Evolutionary conservation across 352 stramenopile species (phyloP).

Genomic region (Globisporangium ultimum): DNA sequence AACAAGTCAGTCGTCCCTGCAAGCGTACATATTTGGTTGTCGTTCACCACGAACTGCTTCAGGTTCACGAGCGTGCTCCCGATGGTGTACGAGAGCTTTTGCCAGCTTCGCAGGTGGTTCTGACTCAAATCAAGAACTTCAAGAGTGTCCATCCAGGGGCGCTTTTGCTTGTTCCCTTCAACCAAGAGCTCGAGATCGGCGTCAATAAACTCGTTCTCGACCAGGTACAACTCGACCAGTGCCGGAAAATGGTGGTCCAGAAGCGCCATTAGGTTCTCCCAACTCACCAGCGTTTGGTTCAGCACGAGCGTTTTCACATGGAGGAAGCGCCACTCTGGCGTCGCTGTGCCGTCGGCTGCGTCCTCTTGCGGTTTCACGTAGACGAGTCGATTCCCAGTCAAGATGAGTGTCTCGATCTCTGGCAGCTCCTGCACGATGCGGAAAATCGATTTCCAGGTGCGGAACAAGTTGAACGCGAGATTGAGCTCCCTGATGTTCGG

Average conservation of each 20-base stretch:
- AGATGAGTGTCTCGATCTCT: slow-evolving; percentile 62
- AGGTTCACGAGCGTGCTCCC: slow-evolving; percentile 37
- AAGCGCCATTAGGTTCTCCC: slow-evolving; percentile 30
- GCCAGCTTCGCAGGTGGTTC: slow-evolving; percentile 57
- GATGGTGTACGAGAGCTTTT: slow-evolving; percentile 29
- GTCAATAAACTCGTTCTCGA: slow-evolving; percentile 52
- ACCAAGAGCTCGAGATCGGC: slow-evolving; percentile 25
- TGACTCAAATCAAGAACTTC: slow-evolving; percentile 61
- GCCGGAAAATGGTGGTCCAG: slow-evolving; percentile 51
- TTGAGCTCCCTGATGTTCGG: slow-evolving; percentile 71
- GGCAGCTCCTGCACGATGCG: slow-evolving; percentile 47
- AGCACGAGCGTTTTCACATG: slow-evolving; percentile 64
- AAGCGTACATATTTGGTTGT: slow-evolving; percentile 55
- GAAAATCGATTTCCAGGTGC: slow-evolving; percentile 50
- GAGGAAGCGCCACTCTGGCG: slow-evolving; percentile 16
- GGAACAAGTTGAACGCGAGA: slow-evolving; percentile 70
- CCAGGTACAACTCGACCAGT: slow-evolving; percentile 54
- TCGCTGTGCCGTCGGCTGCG: background rate
- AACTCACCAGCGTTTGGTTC: slow-evolving; percentile 55
- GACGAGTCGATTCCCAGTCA: slow-evolving; percentile 62
- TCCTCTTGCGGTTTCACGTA: slow-evolving; percentile 15
- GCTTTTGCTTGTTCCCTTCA: background rate
- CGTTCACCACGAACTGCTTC: slow-evolving; percentile 61
- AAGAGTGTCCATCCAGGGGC: slow-evolving; percentile 30
- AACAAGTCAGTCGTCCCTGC: slow-evolving; percentile 5